These are phyloP conservation scores for Moringa oleifera DNA, from an alignment of 345 rosid genomes.

Conservation along the genomic window DNA sequence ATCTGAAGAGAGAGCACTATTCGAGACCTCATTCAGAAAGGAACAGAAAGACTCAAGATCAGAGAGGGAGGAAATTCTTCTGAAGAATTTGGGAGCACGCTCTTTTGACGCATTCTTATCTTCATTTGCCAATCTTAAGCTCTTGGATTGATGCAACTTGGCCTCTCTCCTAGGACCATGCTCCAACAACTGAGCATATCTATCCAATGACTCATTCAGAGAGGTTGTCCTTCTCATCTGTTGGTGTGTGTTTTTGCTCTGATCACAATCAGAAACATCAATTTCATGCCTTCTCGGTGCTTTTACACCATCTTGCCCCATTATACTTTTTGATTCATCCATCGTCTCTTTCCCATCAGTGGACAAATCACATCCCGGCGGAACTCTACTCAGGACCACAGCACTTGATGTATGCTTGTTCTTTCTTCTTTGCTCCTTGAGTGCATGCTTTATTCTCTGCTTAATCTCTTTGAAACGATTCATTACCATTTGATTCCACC, in stretches of 20 bases:
- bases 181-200: slow-evolving; percentile 52
- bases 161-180: slow-evolving; percentile 31
- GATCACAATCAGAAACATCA: slow-evolving; percentile 19
- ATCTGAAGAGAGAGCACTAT: slow-evolving; percentile 20
- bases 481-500: slow-evolving; percentile 42
- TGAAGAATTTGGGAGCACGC: slow-evolving; percentile 35
- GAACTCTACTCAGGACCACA: slow-evolving; percentile 8
- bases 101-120: slow-evolving; percentile 28
- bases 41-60: slow-evolving; percentile 60
- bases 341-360: slow-evolving; percentile 17
- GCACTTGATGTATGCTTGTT: slow-evolving; percentile 2
- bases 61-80: slow-evolving; percentile 73
- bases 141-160: slow-evolving; percentile 43
- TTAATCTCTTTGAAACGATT: slow-evolving; percentile 47
- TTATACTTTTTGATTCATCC: slow-evolving; percentile 3
- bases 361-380: slow-evolving; percentile 11
- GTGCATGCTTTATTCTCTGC: slow-evolving; percentile 49
- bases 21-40: slow-evolving; percentile 39
- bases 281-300: slow-evolving; percentile 7
- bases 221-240: slow-evolving; percentile 38
- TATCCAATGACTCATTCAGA: slow-evolving; percentile 43
- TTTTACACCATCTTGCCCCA: slow-evolving; percentile 17
- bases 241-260: slow-evolving; percentile 1
- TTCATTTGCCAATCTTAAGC: slow-evolving; percentile 54
- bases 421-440: slow-evolving; percentile 40